These are phyloP conservation scores for Starmerella potacharoeniae DNA, from an alignment of 805 yeast species.

Conservation along the genomic window DNA sequence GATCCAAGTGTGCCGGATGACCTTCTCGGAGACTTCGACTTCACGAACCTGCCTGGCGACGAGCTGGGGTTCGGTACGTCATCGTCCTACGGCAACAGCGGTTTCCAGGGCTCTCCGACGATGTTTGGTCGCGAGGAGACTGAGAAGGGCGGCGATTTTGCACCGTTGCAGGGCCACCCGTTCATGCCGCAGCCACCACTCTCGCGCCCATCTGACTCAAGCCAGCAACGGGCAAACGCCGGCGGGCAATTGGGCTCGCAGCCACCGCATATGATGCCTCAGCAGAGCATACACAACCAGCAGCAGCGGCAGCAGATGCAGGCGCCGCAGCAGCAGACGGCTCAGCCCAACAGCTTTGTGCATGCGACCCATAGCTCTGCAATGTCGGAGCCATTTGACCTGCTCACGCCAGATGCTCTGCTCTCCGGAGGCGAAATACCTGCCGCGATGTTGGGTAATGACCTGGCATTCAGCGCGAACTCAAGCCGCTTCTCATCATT, in stretches of 20 bases:
- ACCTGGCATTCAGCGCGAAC: slow-evolving; percentile 1
- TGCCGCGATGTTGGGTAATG: neutral
- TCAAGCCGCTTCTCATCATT: slow-evolving; percentile 2
- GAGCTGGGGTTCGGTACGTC: neutral
- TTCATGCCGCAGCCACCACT: slow-evolving; percentile 2
- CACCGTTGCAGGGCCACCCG: neutral
- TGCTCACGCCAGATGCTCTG: neutral
- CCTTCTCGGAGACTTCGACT: slow-evolving; percentile 13
- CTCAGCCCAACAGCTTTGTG: neutral
- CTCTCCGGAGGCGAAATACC: neutral
- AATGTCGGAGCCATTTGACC: neutral
- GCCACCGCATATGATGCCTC: neutral
- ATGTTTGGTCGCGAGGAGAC: neutral
- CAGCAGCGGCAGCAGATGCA: neutral
- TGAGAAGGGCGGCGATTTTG: neutral
- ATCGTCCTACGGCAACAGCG: neutral
- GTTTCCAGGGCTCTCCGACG: neutral
- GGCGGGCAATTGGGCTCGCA: neutral
- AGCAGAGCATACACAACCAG: neutral
- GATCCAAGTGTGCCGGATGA: slow-evolving; percentile 19
- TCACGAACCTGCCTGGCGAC: neutral
- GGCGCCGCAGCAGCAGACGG: neutral
- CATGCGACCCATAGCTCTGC: neutral
- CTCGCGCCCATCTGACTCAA: neutral
- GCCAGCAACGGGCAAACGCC: neutral